Conservation (phyloP, 2,329 filamentous ascomycete genomes). For the Alternaria viburni region DNA sequence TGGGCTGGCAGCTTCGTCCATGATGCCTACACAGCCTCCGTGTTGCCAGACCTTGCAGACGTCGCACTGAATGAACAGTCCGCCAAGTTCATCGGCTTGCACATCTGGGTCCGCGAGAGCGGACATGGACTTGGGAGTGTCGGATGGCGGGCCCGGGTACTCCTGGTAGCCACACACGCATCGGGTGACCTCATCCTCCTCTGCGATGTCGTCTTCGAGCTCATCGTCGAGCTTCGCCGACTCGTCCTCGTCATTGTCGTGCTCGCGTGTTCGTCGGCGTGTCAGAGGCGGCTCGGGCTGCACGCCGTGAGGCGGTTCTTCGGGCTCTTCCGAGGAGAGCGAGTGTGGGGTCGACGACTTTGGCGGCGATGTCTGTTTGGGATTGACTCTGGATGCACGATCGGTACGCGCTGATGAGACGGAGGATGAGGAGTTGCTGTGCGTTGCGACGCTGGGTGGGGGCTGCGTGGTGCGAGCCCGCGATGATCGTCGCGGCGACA, state of each 20-base stretch:
- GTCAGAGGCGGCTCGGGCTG: slow-evolving; percentile 72
- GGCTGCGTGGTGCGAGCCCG: slow-evolving; percentile 82
- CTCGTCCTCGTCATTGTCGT: slow-evolving; percentile 66
- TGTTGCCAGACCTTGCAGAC: slow-evolving; percentile 99
- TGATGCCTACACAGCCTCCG: slow-evolving; percentile 95
- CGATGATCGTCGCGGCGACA: slow-evolving; percentile 86
- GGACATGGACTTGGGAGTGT: slow-evolving; percentile 62
- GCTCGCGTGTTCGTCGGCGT: slow-evolving; percentile 78
- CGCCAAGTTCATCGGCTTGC: slow-evolving; percentile 77
- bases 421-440: slow-evolving; percentile 77
- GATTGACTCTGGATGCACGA: slow-evolving; percentile 72
- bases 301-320: slow-evolving; percentile 60
- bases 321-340: slow-evolving; percentile 70
- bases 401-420: slow-evolving; percentile 76
- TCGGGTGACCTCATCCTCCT: slow-evolving; percentile 87
- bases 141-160: slow-evolving; percentile 78
- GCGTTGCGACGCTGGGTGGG: slow-evolving; percentile 67
- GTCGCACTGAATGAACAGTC: slow-evolving; percentile 98
- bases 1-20: slow-evolving; percentile 89
- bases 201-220: slow-evolving; percentile 66
- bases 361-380: slow-evolving; percentile 74
- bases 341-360: slow-evolving; percentile 78
- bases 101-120: slow-evolving; percentile 62
- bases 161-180: slow-evolving; percentile 95
- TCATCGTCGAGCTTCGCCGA: slow-evolving; percentile 58